These are phyloP conservation scores for Ploettnerulaceae sp. DNA, from an alignment of 2,329 filamentous ascomycete genomes.

Conservation along the genomic window DNA sequence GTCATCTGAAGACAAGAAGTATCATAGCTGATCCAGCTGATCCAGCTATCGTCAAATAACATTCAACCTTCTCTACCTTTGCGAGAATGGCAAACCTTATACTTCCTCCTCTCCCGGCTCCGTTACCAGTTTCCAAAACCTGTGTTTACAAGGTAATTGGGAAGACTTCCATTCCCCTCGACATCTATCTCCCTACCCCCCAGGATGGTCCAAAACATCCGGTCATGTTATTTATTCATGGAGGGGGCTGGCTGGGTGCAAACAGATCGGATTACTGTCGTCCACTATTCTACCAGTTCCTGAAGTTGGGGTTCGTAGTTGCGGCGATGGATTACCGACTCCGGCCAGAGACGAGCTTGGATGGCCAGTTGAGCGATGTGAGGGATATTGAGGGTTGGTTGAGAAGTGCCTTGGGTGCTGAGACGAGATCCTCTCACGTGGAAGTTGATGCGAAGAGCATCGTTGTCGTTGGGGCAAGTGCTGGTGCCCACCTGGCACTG, in stretches of 20 bases:
- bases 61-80: too few relatives aligned
- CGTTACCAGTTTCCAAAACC: conserved; percentile 15
- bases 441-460: conserved; percentile 10
- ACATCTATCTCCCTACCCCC: conserved; percentile 13
- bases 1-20: too few relatives aligned
- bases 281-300: conserved; percentile 18
- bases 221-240: conserved; percentile 20
- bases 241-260: conserved; percentile 21
- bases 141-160: conserved; percentile 19
- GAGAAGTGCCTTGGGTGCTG: conserved; percentile 7
- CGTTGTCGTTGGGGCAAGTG: conserved; percentile 18
- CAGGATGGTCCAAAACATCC: background rate
- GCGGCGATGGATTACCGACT: conserved; percentile 22
- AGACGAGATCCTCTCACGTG: background rate
- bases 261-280: conserved; percentile 19
- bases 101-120: conserved; percentile 13
- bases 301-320: conserved; percentile 17
- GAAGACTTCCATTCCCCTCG: conserved; percentile 10
- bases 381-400: conserved; percentile 22
- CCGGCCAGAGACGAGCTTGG: conserved; percentile 16
- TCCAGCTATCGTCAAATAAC: too few relatives aligned
- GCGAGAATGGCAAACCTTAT: too few relatives aligned
- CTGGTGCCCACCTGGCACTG: conserved; percentile 20
- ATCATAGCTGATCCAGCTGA: too few relatives aligned
- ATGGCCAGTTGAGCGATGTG: conserved; percentile 17